A percentile compares a stretch with the other conserved stretches of the same genome.
Conservation (phyloP, 139 green algal genomes). For the Haematococcus lacustris region DNA sequence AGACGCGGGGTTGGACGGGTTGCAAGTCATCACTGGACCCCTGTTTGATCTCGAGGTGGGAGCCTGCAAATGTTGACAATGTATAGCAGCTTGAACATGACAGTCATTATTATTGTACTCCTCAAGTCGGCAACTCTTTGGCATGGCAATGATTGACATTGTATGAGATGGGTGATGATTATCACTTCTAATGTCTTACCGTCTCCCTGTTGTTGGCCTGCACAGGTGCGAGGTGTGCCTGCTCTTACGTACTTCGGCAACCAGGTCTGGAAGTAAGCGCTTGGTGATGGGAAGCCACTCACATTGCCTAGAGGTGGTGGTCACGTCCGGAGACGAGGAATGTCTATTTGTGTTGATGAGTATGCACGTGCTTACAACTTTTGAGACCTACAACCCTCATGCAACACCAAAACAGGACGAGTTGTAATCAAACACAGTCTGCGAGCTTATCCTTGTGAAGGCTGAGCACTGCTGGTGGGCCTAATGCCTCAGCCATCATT, state of each 20-base stretch:
- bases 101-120: neutral
- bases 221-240: slow-evolving; percentile 66
- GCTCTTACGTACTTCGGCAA: slow-evolving; percentile 91
- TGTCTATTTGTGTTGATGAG: too few species aligned
- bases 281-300: too few species aligned
- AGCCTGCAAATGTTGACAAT: slow-evolving; percentile 51
- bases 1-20: slow-evolving; percentile 59
- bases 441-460: too few species aligned
- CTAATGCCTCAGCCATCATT: too few species aligned
- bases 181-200: neutral
- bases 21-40: slow-evolving; percentile 77
- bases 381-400: too few species aligned
- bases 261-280: slow-evolving; percentile 80
- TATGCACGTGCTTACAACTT: too few species aligned
- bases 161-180: neutral
- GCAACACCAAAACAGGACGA: too few species aligned
- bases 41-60: slow-evolving; percentile 90
- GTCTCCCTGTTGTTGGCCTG: neutral
- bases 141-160: neutral
- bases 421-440: too few species aligned
- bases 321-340: too few species aligned
- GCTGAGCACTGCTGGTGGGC: too few species aligned
- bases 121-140: neutral
- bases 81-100: slow-evolving; percentile 45
- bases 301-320: too few species aligned